These are phyloP conservation scores for Funneliformis caledonium DNA, from an alignment of 371 early-diverging fungal species.

Conservation along the genomic window DNA sequence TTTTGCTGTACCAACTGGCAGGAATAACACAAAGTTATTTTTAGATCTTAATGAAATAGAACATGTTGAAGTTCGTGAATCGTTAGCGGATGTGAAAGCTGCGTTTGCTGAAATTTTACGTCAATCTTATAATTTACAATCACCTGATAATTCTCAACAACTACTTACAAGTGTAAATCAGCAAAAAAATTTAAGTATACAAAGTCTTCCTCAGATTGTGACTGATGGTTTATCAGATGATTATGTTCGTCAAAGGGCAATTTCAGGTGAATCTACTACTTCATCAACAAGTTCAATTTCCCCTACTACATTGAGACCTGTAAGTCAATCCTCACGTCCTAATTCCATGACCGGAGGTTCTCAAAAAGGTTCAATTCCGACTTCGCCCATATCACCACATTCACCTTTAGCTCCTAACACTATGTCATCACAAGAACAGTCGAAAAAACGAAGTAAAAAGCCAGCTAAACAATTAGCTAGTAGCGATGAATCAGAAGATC, in stretches of 20 bases:
- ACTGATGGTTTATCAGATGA: slow-evolving; percentile 9
- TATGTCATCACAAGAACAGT: neutral
- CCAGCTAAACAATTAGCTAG: slow-evolving; percentile 28
- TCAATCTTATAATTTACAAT: slow-evolving; percentile 22
- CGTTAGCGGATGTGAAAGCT: slow-evolving; percentile 33
- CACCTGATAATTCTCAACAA: slow-evolving; percentile 2
- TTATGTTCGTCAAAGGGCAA: slow-evolving; percentile 12
- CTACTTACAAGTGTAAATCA: neutral
- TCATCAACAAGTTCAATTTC: neutral
- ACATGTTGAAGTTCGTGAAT: slow-evolving; percentile 26
- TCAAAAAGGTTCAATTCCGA: slow-evolving; percentile 7
- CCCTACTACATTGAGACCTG: neutral
- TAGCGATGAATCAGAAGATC: slow-evolving; percentile 29
- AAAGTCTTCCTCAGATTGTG: slow-evolving; percentile 7
- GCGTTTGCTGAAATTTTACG: slow-evolving; percentile 29
- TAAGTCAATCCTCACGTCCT: neutral
- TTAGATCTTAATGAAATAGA: slow-evolving; percentile 24
- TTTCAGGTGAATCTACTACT: slow-evolving; percentile 28
- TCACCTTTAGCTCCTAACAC: neutral
- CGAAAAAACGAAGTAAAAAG: neutral
- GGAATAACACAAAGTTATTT: slow-evolving; percentile 30
- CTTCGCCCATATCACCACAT: neutral
- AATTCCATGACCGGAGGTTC: neutral
- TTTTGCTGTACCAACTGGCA: slow-evolving; percentile 37
- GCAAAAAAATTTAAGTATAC: neutral